phyloP scores from a whole-genome alignment of 345 rosid species.

The Reutealis trisperma region DNA sequence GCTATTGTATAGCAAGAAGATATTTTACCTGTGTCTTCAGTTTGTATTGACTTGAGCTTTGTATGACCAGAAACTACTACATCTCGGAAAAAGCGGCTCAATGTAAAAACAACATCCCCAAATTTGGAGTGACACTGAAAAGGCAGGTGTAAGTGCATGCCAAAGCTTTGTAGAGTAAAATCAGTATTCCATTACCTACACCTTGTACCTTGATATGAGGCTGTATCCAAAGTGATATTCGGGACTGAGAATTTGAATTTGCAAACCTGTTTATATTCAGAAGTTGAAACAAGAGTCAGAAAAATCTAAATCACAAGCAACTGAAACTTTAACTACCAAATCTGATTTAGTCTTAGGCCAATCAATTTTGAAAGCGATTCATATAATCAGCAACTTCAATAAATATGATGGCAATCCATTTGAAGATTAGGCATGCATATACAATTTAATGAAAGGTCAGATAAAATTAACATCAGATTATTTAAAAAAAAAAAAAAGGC shows the following conservation, averaged over 20 bases:
- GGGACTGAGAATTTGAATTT: constrained; percentile 66
- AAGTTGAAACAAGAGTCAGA: constrained; percentile 22
- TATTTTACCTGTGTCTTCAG: constrained; percentile 47
- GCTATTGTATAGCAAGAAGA: constrained; percentile 24
- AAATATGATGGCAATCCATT: neutral
- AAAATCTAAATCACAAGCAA: neutral
- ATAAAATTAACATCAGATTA: constrained; percentile 7
- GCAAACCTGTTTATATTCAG: constrained; percentile 61
- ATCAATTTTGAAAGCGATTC: neutral
- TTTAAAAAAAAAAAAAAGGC: too few relatives aligned
- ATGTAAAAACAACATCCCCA: constrained; percentile 76
- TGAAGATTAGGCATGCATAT: constrained; percentile 9
- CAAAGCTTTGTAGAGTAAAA: constrained; percentile 16
- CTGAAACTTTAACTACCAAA: neutral
- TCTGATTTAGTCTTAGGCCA: neutral
- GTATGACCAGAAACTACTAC: constrained; percentile 37
- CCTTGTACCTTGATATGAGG: constrained; percentile 72
- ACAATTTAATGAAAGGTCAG: constrained; percentile 1
- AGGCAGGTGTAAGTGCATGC: constrained; percentile 10
- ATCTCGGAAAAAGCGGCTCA: constrained; percentile 87
- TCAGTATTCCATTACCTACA: constrained; percentile 18
- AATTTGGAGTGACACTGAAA: constrained; percentile 79
- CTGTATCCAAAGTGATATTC: constrained; percentile 90
- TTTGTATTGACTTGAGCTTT: constrained; percentile 38
- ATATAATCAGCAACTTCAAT: neutral